These are phyloP conservation scores for Lasiosphaeria ovina DNA, from an alignment of 495 filamentous ascomycete species.

Conservation along the genomic window DNA sequence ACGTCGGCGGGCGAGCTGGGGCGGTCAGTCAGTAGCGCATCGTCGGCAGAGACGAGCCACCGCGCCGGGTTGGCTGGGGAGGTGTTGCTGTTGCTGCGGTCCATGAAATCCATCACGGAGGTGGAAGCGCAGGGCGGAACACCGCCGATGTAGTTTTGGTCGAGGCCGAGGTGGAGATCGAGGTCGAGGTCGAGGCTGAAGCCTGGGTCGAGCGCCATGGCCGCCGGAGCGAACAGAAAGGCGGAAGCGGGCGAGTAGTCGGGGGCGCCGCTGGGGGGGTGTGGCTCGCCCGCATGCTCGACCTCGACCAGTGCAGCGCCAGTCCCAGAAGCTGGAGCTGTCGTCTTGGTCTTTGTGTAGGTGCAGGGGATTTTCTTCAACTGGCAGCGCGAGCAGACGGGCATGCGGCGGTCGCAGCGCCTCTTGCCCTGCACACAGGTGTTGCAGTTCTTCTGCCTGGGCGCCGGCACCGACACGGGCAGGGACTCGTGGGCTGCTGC, in stretches of 20 bases:
- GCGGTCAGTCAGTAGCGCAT: constrained; percentile 1
- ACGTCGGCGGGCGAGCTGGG: constrained; percentile 17
- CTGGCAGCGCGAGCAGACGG: constrained; percentile 33
- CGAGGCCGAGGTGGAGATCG: no score
- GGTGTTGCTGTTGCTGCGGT: not conserved
- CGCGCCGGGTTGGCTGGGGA: not conserved
- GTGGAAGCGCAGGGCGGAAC: not conserved
- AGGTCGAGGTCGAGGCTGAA: no score
- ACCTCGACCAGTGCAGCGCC: no score
- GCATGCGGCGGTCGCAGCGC: constrained; percentile 35
- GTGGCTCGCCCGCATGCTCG: no score
- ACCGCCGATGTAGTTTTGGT: not conserved
- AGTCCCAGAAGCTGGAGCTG: not conserved
- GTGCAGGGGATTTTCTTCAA: constrained; percentile 31
- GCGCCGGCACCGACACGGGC: not conserved
- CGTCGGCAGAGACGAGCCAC: constrained; percentile 6
- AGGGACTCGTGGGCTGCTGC: no score
- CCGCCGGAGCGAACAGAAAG: no score
- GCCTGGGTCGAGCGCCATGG: no score
- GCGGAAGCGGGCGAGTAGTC: no score
- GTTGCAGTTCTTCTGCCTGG: constrained; percentile 39
- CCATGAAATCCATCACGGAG: not conserved
- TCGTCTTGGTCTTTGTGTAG: constrained; percentile 17
- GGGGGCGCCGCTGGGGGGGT: not conserved
- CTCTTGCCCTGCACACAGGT: constrained; percentile 37